Evolutionary conservation across 179 eudicot species (phyloP), one percentile per base, ranked within the genome.

Genomic region (Heliamphora pulchella): DNA sequence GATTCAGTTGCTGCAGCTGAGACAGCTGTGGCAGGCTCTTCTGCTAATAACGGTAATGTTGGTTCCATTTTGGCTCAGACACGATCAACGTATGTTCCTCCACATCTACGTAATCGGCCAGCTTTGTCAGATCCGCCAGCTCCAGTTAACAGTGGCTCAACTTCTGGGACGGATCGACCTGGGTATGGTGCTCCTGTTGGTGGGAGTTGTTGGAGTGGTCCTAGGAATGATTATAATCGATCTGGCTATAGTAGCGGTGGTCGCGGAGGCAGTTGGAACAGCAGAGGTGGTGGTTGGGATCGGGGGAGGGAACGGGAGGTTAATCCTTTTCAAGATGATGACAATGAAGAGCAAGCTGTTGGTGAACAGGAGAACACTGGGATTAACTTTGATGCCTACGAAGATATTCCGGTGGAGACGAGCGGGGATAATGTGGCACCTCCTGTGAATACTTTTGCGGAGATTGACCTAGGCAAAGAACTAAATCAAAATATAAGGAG

Each of bases 371-470:
- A 91, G 78, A 90, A 82, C 71, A 78, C 91, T 1, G 94, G 91
- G 6, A 91, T 93, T 66, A 93, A 93, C 84, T 93, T 93, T 80
- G 97, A 93, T 79, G 97, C 97, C 5, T 93, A 93, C 79, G 97
- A 93, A 82, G 96, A 93, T 81, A 93, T 93, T 79, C 96, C 94
- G 6, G 97, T 93, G 15, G 96, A 93, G 85, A 89, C 96, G 4
- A 93, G 96, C 76, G 97, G 97, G 80, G 94, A 91, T 62, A 91
- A 87, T 84, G 97, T 91, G 58, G 94, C 97, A 7, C 94, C 94
- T 17, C 91, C 97, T 65, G 97, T 92, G 41, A 89, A 91, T 78
- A 91, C 97, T 0, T 95, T 95, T 86, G 97, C 97, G 0, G 98
- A 95, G 22, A 95, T 95, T 46, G 98, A 95, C 86, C 89, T 95